phyloP scores from a whole-genome alignment of 75 land plant species.

The Pinus albicaulis region DNA sequence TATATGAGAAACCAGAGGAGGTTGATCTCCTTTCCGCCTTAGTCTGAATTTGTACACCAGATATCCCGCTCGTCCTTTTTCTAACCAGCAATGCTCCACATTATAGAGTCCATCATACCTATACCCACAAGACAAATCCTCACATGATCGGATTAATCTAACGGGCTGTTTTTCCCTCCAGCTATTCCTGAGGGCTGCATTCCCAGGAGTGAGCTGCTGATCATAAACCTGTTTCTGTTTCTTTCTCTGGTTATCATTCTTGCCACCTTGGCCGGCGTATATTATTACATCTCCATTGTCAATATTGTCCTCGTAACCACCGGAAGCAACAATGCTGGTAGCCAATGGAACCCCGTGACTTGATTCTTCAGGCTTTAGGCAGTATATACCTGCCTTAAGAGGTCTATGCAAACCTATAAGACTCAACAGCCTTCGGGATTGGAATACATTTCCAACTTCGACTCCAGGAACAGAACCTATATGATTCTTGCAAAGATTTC shows the following conservation, averaged over 20 bases:
- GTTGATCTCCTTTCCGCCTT: slow-evolving; percentile 47
- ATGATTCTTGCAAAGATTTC: background rate
- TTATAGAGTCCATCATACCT: slow-evolving; percentile 82
- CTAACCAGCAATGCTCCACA: slow-evolving; percentile 41
- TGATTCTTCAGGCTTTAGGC: slow-evolving; percentile 27
- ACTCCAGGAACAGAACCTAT: slow-evolving; percentile 78
- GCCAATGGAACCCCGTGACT: slow-evolving; percentile 58
- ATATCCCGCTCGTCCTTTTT: slow-evolving; percentile 65
- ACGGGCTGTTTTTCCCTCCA: slow-evolving; percentile 10
- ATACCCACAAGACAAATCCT: slow-evolving; percentile 25
- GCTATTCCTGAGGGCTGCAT: slow-evolving; percentile 17
- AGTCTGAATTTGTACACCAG: slow-evolving; percentile 69
- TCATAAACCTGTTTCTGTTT: slow-evolving; percentile 15
- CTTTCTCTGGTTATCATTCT: slow-evolving; percentile 23
- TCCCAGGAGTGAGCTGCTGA: slow-evolving; percentile 22
- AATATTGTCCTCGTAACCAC: slow-evolving; percentile 90
- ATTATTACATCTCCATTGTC: slow-evolving; percentile 72
- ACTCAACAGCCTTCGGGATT: slow-evolving; percentile 63
- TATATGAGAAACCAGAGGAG: slow-evolving; percentile 42
- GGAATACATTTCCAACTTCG: slow-evolving; percentile 66
- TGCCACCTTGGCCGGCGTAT: slow-evolving; percentile 89
- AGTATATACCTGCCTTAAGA: slow-evolving; percentile 78
- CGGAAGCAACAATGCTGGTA: slow-evolving; percentile 71
- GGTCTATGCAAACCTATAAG: slow-evolving; percentile 80
- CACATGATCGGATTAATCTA: slow-evolving; percentile 34